Base-by-base conservation (phyloP, 768 basidiomycete genomes). In the Dacryopinax spathularia region DNA sequence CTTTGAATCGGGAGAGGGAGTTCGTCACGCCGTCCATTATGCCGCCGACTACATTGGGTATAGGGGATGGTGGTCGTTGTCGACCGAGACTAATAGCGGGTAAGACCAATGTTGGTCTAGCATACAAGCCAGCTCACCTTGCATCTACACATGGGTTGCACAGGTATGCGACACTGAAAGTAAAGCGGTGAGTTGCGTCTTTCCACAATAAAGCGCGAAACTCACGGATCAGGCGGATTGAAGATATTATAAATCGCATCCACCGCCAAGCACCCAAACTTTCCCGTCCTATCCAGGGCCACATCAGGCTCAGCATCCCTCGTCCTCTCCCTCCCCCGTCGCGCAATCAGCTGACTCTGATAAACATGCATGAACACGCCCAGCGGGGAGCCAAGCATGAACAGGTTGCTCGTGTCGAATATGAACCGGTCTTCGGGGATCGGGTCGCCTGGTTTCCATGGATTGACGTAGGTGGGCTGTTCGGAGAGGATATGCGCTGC, bases 181-280 rank as follows among this genome's bases (percentile, higher is more conserved):
- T 13, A 31, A 56, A 22, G 29, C 27, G n/a, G n/a, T n/a, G n/a
- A 60, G 15, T 7, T 7, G 25, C 36, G 39, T 34, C 2, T 29
- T 35, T 33, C 1, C 22, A 20, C 25, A 43, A 43, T 35, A 18
- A 2, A 7, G 18, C 44, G 29, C 9, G 36, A 43, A n/a, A 71
- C 72, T 48, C 61, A 75, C 67, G 78, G 77, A 66, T 78, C 77
- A 29, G 76, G 74, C 9, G 72, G 72, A 67, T 77, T 73, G 65
- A 77, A 75, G 22, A 78, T 72, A 68, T 78, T 78, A 65, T 78
- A 78, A 3, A 78, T 62, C 22, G 75, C 71, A 62, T 78, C 77
- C 18, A 75, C 70, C 10, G 76, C 71, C 69, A 79, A 70, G 65
- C 78, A 79, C 5, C 78, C 78, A 62, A 77, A 77, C 41, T 74